Percentiles rank a stretch among this genome's conserved stretches.
These are phyloP conservation scores for Xylaria curta DNA, from an alignment of 495 filamentous ascomycete genomes.

Conservation along the genomic window DNA sequence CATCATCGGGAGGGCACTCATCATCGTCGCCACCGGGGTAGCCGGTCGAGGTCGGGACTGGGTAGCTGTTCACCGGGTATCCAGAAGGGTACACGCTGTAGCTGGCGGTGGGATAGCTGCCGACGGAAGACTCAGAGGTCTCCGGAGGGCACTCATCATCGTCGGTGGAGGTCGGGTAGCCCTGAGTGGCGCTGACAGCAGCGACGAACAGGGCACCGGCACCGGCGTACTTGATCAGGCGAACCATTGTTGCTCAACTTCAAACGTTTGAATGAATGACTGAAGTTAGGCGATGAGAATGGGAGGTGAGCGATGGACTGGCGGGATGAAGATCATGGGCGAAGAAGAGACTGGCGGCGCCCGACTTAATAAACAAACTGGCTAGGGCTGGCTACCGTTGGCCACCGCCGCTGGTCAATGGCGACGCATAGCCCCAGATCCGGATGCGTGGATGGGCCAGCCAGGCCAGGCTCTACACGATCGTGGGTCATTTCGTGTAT, in stretches of 20 bases:
- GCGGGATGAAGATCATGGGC: constrained; percentile 28
- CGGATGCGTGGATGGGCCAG: constrained; percentile 11
- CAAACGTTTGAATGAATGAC: constrained; percentile 39
- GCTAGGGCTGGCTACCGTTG: background rate
- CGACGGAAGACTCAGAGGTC: constrained; percentile 1
- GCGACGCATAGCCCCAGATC: constrained; percentile 6
- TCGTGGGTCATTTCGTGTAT: constrained; percentile 13
- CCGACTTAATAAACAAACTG: constrained; percentile 17
- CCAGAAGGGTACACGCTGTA: constrained; percentile 25
- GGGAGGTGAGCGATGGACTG: constrained; percentile 27
- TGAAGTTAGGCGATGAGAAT: constrained; percentile 36
- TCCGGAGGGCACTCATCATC: constrained; percentile 17
- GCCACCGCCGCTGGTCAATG: background rate
- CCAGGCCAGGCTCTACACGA: background rate
- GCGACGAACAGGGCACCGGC: constrained; percentile 39
- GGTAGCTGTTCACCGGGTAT: constrained; percentile 28
- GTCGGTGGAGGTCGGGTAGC: background rate
- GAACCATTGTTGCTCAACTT: constrained; percentile 37
- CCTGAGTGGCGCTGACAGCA: constrained; percentile 34
- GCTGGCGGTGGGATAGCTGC: constrained; percentile 21
- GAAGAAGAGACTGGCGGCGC: constrained; percentile 12
- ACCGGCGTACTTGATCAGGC: constrained; percentile 41
- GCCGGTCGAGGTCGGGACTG: constrained; percentile 26
- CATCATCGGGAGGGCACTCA: constrained; percentile 35
- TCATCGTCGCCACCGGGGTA: constrained; percentile 35